These are phyloP conservation scores for Leucocoprinus leucothites DNA, from an alignment of 768 basidiomycete species.

Conservation along the genomic window DNA sequence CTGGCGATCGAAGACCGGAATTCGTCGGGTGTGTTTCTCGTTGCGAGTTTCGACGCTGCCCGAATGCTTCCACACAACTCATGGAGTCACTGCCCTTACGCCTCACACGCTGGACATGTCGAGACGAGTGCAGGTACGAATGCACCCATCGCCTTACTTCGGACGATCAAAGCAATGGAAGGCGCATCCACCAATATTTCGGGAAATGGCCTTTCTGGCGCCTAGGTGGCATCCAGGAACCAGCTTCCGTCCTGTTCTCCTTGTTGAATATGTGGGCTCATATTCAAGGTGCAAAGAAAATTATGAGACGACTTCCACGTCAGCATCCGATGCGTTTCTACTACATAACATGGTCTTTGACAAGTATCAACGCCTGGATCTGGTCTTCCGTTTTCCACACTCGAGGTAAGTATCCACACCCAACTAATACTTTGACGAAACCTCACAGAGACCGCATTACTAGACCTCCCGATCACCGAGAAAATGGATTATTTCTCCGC, in stretches of 20 bases:
- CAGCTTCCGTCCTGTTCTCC: constrained; percentile 87
- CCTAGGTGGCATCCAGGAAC: constrained; percentile 88
- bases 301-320: constrained; percentile 45
- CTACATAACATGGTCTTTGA: constrained; percentile 62
- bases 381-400: constrained; percentile 94
- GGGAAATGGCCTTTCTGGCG: constrained; percentile 99
- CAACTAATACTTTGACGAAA: background rate
- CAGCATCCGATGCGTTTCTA: constrained; percentile 68
- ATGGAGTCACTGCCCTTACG: constrained; percentile 52
- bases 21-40: constrained; percentile 50
- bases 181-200: constrained; percentile 70
- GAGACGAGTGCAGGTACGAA: constrained; percentile 82
- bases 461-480: constrained; percentile 83
- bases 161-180: constrained; percentile 38
- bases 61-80: constrained; percentile 23
- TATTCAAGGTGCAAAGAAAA: constrained; percentile 48
- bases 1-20: constrained; percentile 56
- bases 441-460: background rate
- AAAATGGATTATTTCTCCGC: constrained; percentile 96
- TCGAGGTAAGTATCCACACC: constrained; percentile 56
- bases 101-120: constrained; percentile 83
- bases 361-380: constrained; percentile 87
- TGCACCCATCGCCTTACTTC: constrained; percentile 85
- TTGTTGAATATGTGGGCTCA: constrained; percentile 83
- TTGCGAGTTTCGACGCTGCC: constrained; percentile 43